A percentile compares a stretch with the other conserved stretches of the same genome.
These are phyloP conservation scores for Fomitopsis pinicola DNA, from an alignment of 1,284 basidiomycete genomes.

Conservation along the genomic window DNA sequence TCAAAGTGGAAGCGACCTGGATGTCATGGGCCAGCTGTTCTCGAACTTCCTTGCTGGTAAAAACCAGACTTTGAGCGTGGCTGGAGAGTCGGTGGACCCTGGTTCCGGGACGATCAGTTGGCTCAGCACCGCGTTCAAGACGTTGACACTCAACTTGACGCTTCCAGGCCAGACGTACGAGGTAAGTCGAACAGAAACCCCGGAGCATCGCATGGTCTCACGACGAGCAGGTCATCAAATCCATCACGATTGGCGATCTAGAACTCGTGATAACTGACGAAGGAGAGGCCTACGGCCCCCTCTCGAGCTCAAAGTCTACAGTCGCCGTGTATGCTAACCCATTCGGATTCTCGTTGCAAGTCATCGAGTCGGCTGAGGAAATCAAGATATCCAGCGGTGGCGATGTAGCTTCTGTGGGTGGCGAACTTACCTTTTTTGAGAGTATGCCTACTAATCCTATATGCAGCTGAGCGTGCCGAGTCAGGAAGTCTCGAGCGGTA, in stretches of 20 bases:
- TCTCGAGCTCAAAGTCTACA: background rate
- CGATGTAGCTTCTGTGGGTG: background rate
- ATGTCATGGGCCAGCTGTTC: background rate
- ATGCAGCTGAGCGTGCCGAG: background rate
- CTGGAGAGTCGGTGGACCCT: background rate
- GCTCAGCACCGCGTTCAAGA: background rate
- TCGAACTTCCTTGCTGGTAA: background rate
- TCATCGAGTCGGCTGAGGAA: background rate
- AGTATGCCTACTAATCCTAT: background rate
- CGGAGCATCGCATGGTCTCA: background rate
- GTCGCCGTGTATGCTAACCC: background rate
- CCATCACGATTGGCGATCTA: background rate
- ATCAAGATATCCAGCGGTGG: background rate
- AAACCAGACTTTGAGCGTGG: background rate
- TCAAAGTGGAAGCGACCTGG: background rate
- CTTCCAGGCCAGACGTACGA: background rate
- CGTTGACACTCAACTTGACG: background rate
- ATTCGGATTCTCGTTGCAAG: background rate
- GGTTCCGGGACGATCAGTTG: background rate
- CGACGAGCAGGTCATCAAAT: background rate
- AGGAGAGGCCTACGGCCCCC: background rate
- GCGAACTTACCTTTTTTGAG: no score
- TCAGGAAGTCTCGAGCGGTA: background rate
- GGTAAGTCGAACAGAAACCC: background rate
- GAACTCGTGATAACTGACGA: background rate